These are phyloP conservation scores for Dispira parvispora DNA, from an alignment of 192 early-diverging fungal species.

Conservation along the genomic window DNA sequence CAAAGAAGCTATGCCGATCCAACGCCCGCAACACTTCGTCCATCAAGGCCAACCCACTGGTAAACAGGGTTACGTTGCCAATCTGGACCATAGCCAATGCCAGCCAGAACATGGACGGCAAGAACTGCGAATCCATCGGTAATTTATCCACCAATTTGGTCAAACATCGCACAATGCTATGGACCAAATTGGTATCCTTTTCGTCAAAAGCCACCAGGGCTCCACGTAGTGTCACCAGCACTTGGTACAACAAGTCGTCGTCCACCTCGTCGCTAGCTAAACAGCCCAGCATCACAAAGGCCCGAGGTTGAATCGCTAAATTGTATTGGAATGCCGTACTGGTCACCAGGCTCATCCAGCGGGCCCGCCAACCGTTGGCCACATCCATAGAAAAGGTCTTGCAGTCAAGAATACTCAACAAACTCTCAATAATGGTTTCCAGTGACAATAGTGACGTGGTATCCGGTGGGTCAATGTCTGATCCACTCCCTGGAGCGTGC, in stretches of 20 bases:
- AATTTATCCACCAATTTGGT: slow-evolving; percentile 74
- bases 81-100: slow-evolving; percentile 75
- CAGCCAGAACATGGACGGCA: slow-evolving; percentile 82
- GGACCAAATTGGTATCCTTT: slow-evolving; percentile 56
- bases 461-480: background rate
- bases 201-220: slow-evolving; percentile 76
- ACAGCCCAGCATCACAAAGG: slow-evolving; percentile 80
- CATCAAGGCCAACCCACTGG: slow-evolving; percentile 48
- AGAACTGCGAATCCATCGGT: slow-evolving; percentile 64
- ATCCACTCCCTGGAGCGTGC: slow-evolving; percentile 19
- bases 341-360: slow-evolving; percentile 85
- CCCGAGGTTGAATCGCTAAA: slow-evolving; percentile 82
- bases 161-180: slow-evolving; percentile 80
- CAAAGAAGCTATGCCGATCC: slow-evolving; percentile 53
- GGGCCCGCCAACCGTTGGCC: slow-evolving; percentile 64
- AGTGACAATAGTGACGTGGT: slow-evolving; percentile 13
- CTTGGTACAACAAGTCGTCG: slow-evolving; percentile 87
- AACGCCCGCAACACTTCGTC: slow-evolving; percentile 56
- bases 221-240: slow-evolving; percentile 71
- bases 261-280: slow-evolving; percentile 80
- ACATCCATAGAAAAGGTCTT: slow-evolving; percentile 36
- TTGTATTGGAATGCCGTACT: slow-evolving; percentile 90
- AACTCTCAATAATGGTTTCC: slow-evolving; percentile 36
- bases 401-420: slow-evolving; percentile 35
- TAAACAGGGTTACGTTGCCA: slow-evolving; percentile 63